Evolutionary conservation across 2,329 filamentous ascomycete genomes (phyloP).

Genomic region (Penicillium sp.): DNA sequence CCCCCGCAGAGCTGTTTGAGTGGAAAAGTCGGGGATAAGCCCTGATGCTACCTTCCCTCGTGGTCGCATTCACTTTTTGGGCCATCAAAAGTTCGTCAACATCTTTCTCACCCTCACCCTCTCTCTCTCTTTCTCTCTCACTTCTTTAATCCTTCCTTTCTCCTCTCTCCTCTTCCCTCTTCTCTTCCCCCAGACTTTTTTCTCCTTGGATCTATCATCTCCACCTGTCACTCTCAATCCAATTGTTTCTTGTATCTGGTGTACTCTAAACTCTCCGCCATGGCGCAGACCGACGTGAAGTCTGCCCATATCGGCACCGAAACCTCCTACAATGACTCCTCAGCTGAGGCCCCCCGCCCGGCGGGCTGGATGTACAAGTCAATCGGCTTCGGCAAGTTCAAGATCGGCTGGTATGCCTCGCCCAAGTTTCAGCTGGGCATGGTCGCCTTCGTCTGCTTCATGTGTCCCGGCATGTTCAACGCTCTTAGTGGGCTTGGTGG

Average conservation of each 20-base stretch:
- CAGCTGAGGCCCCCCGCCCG: conserved; percentile 12
- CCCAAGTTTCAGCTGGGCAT: conserved; percentile 69
- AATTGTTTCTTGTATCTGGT: no score
- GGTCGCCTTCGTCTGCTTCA: conserved; percentile 69
- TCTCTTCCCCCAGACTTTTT: background rate
- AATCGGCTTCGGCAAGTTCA: conserved; percentile 53
- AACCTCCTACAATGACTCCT: background rate
- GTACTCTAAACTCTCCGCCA: background rate
- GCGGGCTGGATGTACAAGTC: conserved; percentile 60
- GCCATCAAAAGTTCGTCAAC: no score
- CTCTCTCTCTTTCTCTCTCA: no score
- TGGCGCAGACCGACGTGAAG: conserved; percentile 18
- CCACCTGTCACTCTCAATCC: background rate
- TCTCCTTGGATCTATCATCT: background rate
- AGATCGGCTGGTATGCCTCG: conserved; percentile 69
- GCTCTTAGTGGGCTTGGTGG: conserved; percentile 64
- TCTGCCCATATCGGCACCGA: conserved; percentile 12
- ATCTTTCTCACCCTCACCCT: no score
- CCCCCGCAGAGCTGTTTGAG: background rate
- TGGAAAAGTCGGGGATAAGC: background rate
- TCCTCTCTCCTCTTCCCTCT: background rate
- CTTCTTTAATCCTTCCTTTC: background rate
- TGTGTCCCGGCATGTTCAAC: conserved; percentile 72
- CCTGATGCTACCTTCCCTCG: conserved; percentile 25
- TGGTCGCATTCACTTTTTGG: conserved; percentile 18